Base-by-base conservation (phyloP, 2,329 filamentous ascomycete genomes). In the Monosporascus ibericus region DNA sequence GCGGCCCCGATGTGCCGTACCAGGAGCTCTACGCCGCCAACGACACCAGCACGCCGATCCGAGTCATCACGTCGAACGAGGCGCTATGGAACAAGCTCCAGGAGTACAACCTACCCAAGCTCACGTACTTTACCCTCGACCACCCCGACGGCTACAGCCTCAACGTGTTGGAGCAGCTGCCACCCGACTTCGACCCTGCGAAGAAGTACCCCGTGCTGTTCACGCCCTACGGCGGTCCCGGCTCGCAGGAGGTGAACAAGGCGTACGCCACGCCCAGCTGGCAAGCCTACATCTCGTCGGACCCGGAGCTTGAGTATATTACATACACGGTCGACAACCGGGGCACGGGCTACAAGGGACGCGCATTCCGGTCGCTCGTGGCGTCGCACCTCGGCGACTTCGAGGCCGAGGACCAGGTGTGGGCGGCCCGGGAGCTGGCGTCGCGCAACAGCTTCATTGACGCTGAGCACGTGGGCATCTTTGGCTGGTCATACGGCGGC, bases 271-370 rank as follows among this genome's bases (percentile, higher is more conserved):
- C 75, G 0, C 72, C 82, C 25, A 73, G 74, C 58, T 88, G 81
- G 80, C 76, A 77, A 48, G 74, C 79, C 0, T 88, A 87, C 68
- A 78, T 88, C 46, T 72, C 82, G 0, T 86, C 83, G 0, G 84
- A 88, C 58, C 82, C 82, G 0, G 84, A 87, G 55, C 77, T 88
- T 0, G 75, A 86, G 62, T 88, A 81, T 68, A 79, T 87, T 48
- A 80, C 80, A n/a, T 81, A 84, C 67, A 85, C 80, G 0, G 79
- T 88, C 6, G 85, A 88, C 66, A 84, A 84, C 65, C 82, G 85
- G 3, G 85, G 85, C 40, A 87, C 85, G 0, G 84, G 81, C 0
- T 80, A 71, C 68, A 80, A 83, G 57, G 85, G 85, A 5, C 81
- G 85, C 17, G 74, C 72, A 2, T 88, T 85, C 71, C 79, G 84